A percentile compares a stretch with the other conserved stretches of the same genome.
Conservation (phyloP, 106 monocot species). For the Dendrobium chrysotoxum region DNA sequence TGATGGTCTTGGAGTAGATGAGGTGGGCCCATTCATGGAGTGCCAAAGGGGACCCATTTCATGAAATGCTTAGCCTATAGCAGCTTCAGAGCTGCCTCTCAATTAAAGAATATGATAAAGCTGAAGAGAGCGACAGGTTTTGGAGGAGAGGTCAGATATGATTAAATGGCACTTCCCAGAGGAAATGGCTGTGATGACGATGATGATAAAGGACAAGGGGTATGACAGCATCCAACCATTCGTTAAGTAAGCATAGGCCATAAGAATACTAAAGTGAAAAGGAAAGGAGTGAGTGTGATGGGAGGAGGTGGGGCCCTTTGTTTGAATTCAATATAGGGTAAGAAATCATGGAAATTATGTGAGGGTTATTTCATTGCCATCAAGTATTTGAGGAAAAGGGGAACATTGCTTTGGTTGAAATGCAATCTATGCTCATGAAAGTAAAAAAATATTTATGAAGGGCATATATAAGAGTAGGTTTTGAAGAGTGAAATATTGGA, state of each 20-base stretch:
- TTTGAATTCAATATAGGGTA: not conserved
- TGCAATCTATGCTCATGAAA: not conserved
- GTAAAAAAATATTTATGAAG: not conserved
- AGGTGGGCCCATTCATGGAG: not conserved
- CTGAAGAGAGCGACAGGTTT: not conserved
- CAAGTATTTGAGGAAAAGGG: not conserved
- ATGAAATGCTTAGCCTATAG: not conserved
- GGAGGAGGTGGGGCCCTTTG: not conserved
- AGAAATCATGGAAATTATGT: not conserved
- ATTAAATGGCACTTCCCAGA: not conserved
- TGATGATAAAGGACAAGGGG: not conserved
- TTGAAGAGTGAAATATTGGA: too few relatives aligned
- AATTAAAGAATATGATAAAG: not conserved
- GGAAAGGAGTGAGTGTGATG: slow-evolving; percentile 3
- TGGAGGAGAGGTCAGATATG: slow-evolving; percentile 1
- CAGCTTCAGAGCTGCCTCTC: not conserved
- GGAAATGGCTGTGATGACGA: not conserved
- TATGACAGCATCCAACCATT: not conserved
- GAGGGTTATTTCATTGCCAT: not conserved
- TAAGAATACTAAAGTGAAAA: slow-evolving; percentile 4
- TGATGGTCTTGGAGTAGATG: not conserved
- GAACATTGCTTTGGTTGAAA: not conserved
- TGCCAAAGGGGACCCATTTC: not conserved
- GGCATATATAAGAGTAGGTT: not conserved
- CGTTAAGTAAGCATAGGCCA: not conserved